phyloP scores from a whole-genome alignment of 1,284 basidiomycete genomes.

The Austroboletus rostrupii region DNA sequence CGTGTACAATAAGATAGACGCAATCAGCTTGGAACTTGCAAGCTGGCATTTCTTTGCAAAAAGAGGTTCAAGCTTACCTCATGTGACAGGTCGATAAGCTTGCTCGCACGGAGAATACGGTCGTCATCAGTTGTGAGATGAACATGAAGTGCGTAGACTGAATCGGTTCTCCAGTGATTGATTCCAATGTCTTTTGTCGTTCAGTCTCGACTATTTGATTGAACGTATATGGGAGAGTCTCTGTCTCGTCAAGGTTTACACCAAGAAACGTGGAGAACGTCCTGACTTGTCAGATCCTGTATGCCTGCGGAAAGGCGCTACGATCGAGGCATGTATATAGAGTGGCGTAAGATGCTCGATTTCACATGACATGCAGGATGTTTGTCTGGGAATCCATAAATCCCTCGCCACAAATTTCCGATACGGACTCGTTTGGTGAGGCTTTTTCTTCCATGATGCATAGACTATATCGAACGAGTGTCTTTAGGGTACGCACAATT shows the following conservation, averaged over 20 bases:
- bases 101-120: constrained; percentile 81
- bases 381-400: constrained; percentile 90
- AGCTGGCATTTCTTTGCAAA: constrained; percentile 2
- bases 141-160: constrained; percentile 65
- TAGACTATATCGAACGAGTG: not conserved
- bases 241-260: constrained; percentile 88
- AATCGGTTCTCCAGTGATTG: not conserved
- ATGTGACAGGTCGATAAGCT: constrained; percentile 65
- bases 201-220: constrained; percentile 81
- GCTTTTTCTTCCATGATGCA: constrained; percentile 8
- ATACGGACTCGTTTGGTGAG: constrained; percentile 87
- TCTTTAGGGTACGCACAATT: constrained; percentile 18
- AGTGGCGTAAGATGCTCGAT: not conserved
- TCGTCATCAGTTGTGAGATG: constrained; percentile 94
- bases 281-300: constrained; percentile 93
- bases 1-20: constrained; percentile 94
- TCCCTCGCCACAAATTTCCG: constrained; percentile 88
- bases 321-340: constrained; percentile 67
- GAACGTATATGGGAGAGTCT: constrained; percentile 90
- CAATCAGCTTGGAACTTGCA: constrained; percentile 81
- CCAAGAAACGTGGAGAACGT: constrained; percentile 92
- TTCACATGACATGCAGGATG: constrained; percentile 44
- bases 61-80: not conserved
- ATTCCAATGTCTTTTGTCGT: not conserved
- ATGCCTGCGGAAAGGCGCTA: constrained; percentile 87